A percentile compares a stretch with the other conserved stretches of the same genome.
Conservation (phyloP, 2,329 filamentous ascomycete species). For the Paramyrothecium roridum region DNA sequence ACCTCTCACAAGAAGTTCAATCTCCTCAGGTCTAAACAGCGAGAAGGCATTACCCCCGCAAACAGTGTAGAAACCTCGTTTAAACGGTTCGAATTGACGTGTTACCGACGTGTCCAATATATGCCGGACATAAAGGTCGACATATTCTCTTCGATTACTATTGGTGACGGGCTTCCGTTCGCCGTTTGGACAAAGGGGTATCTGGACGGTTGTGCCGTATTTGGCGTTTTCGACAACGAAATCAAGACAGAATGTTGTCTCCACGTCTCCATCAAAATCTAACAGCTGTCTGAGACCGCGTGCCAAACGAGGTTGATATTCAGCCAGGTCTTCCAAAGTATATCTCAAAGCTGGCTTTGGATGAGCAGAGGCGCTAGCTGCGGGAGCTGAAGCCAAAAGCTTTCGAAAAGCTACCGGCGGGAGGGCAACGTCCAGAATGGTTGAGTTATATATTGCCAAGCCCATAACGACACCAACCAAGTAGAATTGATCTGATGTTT, state of each 20-base stretch:
- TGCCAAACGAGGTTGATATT: conserved; percentile 75
- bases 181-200: conserved; percentile 73
- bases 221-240: conserved; percentile 76
- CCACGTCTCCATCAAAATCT: conserved; percentile 81
- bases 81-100: conserved; percentile 90
- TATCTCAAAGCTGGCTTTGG: conserved; percentile 65
- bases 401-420: conserved; percentile 90
- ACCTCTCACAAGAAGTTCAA: conserved; percentile 81
- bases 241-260: conserved; percentile 75
- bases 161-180: conserved; percentile 78
- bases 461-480: conserved; percentile 85
- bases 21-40: conserved; percentile 86
- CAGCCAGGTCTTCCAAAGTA: conserved; percentile 76
- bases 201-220: conserved; percentile 64
- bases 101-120: conserved; percentile 74
- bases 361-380: conserved; percentile 51
- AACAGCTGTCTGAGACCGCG: conserved; percentile 72
- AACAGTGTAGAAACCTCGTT: conserved; percentile 88
- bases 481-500: conserved; percentile 89
- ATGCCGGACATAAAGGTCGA: conserved; percentile 79
- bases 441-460: conserved; percentile 91
- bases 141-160: conserved; percentile 78
- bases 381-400: conserved; percentile 73
- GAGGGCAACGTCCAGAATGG: conserved; percentile 82
- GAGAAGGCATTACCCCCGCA: conserved; percentile 85